Evolutionary conservation across 129 eudicot genomes (phyloP).

Genomic region (Solidago caesia): DNA sequence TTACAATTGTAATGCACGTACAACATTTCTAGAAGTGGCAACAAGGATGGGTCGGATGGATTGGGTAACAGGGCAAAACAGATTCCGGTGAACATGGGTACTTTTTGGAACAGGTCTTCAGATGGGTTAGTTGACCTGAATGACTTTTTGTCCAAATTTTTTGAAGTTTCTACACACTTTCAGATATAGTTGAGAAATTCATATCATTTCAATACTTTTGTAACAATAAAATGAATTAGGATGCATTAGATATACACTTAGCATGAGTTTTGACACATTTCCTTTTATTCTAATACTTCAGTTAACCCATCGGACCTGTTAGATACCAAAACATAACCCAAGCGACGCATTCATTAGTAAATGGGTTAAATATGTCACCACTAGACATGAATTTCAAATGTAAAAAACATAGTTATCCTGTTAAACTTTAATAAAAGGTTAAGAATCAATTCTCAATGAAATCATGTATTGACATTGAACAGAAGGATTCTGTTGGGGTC

Average conservation of each 20-base stretch:
- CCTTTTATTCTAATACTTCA: no score
- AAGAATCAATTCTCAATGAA: background rate
- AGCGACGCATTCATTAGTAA: background rate
- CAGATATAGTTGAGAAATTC: background rate
- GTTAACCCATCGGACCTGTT: no score
- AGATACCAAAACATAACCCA: background rate
- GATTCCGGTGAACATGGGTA: background rate
- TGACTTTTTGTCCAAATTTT: background rate
- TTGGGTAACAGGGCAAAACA: background rate
- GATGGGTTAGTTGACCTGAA: background rate
- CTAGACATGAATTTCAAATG: background rate
- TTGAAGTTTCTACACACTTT: background rate
- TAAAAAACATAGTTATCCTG: background rate
- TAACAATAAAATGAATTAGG: no score
- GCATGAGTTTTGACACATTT: no score
- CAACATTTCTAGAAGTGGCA: no score
- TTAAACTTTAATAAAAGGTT: background rate
- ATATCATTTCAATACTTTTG: background rate
- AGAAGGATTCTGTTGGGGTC: slow-evolving; percentile 61
- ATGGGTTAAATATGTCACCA: background rate
- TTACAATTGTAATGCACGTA: no score
- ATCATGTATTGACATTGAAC: slow-evolving; percentile 5
- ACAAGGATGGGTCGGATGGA: background rate
- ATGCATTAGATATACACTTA: background rate
- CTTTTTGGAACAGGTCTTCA: no score